Evolutionary conservation across 73 alveolate genomes (phyloP).

Genomic region (Blepharisma japonicum): DNA sequence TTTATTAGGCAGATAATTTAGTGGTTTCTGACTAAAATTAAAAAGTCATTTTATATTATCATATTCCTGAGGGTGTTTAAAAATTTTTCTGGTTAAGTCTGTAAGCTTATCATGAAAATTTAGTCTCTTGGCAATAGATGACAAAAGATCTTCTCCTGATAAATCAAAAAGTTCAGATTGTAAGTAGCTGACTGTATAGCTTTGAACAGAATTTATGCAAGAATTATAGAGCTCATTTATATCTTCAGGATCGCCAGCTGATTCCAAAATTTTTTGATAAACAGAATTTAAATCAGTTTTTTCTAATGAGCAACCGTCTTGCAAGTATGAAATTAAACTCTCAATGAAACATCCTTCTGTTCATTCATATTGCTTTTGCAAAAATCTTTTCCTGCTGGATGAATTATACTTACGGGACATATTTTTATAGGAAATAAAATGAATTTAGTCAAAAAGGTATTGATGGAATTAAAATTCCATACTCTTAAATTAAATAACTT

Average conservation of each 20-base stretch:
- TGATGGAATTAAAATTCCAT: too few species aligned
- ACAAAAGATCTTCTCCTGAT: slow-evolving; percentile 42
- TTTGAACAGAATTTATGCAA: slow-evolving; percentile 34
- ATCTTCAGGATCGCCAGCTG: slow-evolving; percentile 46
- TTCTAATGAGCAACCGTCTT: too few species aligned
- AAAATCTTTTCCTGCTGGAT: too few species aligned
- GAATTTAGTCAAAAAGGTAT: too few species aligned
- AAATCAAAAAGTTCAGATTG: slow-evolving; percentile 28
- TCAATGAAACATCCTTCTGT: too few species aligned
- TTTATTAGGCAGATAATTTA: background rate
- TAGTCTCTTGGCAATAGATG: slow-evolving; percentile 44
- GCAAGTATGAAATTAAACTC: too few species aligned
- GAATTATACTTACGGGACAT: too few species aligned
- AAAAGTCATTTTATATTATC: slow-evolving; percentile 46
- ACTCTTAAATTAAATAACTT: too few species aligned
- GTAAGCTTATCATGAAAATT: slow-evolving; percentile 47
- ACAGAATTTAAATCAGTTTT: background rate
- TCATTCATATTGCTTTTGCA: too few species aligned
- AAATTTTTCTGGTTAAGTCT: slow-evolving; percentile 56
- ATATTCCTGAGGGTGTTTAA: slow-evolving; percentile 55
- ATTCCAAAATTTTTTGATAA: slow-evolving; percentile 36
- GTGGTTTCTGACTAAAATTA: slow-evolving; percentile 39
- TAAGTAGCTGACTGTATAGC: slow-evolving; percentile 35
- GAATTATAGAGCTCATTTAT: slow-evolving; percentile 43
- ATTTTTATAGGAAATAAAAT: too few species aligned